Percentiles rank a stretch among this genome's conserved stretches.
Evolutionary conservation across 495 filamentous ascomycete genomes (phyloP).

Genomic region (Hypoxylon rickii): DNA sequence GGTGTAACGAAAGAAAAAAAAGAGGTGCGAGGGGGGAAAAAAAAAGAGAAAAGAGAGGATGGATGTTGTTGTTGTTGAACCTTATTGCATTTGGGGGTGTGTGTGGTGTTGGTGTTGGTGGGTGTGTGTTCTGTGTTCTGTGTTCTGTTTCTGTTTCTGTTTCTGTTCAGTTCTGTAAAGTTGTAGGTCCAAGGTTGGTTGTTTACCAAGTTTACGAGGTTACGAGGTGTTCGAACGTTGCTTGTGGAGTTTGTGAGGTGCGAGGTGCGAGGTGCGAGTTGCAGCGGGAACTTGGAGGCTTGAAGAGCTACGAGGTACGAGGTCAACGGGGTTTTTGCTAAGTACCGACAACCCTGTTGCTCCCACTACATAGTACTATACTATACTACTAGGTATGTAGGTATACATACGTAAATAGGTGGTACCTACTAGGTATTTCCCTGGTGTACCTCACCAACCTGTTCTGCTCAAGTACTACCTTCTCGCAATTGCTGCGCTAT

Average conservation of each 20-base stretch:
- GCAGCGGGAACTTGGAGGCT: constrained; percentile 6
- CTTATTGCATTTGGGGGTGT: constrained; percentile 5
- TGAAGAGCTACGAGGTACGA: constrained; percentile 3
- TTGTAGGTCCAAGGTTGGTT: too few relatives aligned
- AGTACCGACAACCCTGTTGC: constrained; percentile 24
- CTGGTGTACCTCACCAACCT: too few relatives aligned
- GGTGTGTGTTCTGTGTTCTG: too few relatives aligned
- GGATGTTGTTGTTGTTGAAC: constrained; percentile 13
- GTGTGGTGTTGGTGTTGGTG: too few relatives aligned
- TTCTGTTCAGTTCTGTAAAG: too few relatives aligned
- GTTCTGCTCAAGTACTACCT: too few relatives aligned
- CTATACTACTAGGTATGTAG: too few relatives aligned
- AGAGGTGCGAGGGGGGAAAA: not conserved
- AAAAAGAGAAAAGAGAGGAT: not conserved
- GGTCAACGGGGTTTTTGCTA: constrained; percentile 11
- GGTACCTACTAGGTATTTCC: too few relatives aligned
- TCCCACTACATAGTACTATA: constrained; percentile 2
- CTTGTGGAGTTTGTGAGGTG: constrained; percentile 26
- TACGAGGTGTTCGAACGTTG: too few relatives aligned
- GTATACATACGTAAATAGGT: too few relatives aligned
- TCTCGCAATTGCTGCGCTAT: constrained; percentile 33
- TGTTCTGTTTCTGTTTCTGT: too few relatives aligned
- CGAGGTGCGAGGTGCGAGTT: constrained; percentile 18
- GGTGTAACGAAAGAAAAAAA: constrained; percentile 5
- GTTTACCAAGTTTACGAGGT: constrained; percentile 29